Evolutionary conservation across 2,329 filamentous ascomycete genomes (phyloP).

Genomic region (Colletotrichum caudatum): DNA sequence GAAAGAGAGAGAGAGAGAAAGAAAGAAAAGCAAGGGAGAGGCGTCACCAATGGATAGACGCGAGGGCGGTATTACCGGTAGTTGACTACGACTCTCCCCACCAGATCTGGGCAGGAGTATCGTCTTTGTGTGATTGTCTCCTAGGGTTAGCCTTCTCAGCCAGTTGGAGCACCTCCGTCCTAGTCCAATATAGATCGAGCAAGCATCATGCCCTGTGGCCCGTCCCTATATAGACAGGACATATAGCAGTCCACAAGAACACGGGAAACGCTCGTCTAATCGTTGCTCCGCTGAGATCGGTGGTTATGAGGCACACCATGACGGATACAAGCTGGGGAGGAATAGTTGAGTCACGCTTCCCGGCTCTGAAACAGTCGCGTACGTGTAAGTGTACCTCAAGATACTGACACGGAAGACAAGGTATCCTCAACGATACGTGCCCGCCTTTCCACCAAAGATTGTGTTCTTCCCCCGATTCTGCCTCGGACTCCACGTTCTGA

Average conservation of each 20-base stretch:
- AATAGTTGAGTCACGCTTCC: conserved; percentile 9
- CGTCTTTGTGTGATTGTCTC: neutral
- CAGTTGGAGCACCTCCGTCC: neutral
- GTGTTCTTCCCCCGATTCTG: neutral
- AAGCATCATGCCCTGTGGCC: neutral
- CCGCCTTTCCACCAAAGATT: neutral
- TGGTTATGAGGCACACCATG: neutral
- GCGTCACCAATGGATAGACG: neutral
- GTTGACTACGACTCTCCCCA: neutral
- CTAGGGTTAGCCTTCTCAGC: neutral
- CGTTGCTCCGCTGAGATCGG: neutral
- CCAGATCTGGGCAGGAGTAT: neutral
- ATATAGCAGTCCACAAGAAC: conserved; percentile 1
- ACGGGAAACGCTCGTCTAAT: neutral
- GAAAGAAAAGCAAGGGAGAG: no score
- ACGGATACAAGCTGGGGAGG: neutral
- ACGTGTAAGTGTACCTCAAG: conserved; percentile 1
- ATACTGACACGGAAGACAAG: neutral
- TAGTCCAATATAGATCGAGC: neutral
- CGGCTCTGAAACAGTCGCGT: conserved; percentile 12
- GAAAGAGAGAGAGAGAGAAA: neutral
- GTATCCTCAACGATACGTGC: neutral
- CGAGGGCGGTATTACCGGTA: neutral
- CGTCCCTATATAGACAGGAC: neutral
- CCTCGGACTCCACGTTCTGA: conserved; percentile 4